These are phyloP conservation scores for Boletus reticuloceps DNA, from an alignment of 768 basidiomycete species.

Conservation along the genomic window DNA sequence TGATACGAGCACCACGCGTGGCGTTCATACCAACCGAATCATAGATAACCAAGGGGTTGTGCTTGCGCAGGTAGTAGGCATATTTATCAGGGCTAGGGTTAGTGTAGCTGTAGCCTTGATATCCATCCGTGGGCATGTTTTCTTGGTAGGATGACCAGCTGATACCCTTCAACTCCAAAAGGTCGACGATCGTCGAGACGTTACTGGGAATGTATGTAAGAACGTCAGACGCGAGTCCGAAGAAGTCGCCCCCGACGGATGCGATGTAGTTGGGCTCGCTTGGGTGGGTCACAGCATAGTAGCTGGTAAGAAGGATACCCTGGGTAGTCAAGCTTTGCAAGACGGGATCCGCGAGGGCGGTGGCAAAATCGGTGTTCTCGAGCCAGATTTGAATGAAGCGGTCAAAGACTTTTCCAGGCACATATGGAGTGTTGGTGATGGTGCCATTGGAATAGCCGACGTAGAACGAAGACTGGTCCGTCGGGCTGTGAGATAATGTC, in stretches of 20 bases:
- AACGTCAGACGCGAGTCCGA: not conserved
- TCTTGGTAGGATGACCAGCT: conserved; percentile 64
- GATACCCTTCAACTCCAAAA: conserved; percentile 54
- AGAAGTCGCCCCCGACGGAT: not conserved
- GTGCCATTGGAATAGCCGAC: conserved; percentile 41
- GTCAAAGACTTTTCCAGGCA: conserved; percentile 43
- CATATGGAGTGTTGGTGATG: conserved; percentile 36
- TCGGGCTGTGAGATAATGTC: conserved; percentile 20
- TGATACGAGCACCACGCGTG: conserved; percentile 40
- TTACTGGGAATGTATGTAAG: conserved; percentile 36
- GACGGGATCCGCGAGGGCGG: not conserved
- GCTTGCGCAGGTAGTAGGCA: conserved; percentile 52
- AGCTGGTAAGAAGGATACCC: conserved; percentile 47
- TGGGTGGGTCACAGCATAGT: conserved; percentile 50
- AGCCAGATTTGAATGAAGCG: conserved; percentile 57
- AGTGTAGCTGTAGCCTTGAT: conserved; percentile 36
- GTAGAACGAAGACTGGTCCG: conserved; percentile 36
- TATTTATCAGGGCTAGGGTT: conserved; percentile 31
- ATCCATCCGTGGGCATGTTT: conserved; percentile 51
- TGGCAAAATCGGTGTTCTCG: conserved; percentile 53
- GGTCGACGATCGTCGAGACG: conserved; percentile 56
- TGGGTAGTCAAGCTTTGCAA: conserved; percentile 44
- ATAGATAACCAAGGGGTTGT: conserved; percentile 50
- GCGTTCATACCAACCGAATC: conserved; percentile 46
- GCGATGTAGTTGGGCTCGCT: conserved; percentile 56